Base-by-base conservation (phyloP, 139 green algal genomes). In the Gonium pectorale region DNA sequence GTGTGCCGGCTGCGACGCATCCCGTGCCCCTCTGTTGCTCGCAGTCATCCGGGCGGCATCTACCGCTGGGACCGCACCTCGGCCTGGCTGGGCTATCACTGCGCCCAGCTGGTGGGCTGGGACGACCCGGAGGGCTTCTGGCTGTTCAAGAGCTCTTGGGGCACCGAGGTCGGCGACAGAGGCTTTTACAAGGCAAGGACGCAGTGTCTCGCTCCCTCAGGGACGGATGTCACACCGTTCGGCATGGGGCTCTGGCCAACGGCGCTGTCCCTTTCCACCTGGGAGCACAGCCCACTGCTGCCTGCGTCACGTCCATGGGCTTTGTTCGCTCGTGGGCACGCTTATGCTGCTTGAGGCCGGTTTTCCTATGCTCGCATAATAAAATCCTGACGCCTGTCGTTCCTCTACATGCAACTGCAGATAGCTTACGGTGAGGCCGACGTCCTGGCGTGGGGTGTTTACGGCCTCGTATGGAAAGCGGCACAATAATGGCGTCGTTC, bases 141-240 rank as follows among this genome's bases (percentile, higher is more conserved):
- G 68, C 27, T 41, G 29, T 77, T 77, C 68, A 77, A 77, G 68
- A 62, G 43, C 43, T 77, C 68, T 4, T 77, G 68, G 68, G 68
- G 68, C 5, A 77, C 43, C 13, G 68, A 41, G 9, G 43, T 77
- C 5, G 68, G 27, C 6, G 68, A 77, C n/a, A 40, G 43, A 43
- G 68, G 68, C 0, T 77, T 77, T 15, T 41, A 62, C 27, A 60
- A 77, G 68, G 68, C 41, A 11, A 41, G 68, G 9, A 21, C n/a
- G n/a, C n/a, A n/a, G n/a, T n/a, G n/a, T n/a, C n/a, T n/a, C n/a
- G n/a, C n/a, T n/a, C n/a, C n/a, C n/a, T n/a, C n/a, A n/a, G n/a
- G n/a, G n/a, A n/a, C n/a, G 62, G 59, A 22, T 54, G 46, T 24
- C 15, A 54, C 46, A 54, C 46, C 46, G 59, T 37, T 37, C 5